Percentiles rank a stretch among this genome's conserved stretches.
Evolutionary conservation across 1,139 yeast genomes (phyloP).

Genomic region (Lodderomyces orthopsilosis): DNA sequence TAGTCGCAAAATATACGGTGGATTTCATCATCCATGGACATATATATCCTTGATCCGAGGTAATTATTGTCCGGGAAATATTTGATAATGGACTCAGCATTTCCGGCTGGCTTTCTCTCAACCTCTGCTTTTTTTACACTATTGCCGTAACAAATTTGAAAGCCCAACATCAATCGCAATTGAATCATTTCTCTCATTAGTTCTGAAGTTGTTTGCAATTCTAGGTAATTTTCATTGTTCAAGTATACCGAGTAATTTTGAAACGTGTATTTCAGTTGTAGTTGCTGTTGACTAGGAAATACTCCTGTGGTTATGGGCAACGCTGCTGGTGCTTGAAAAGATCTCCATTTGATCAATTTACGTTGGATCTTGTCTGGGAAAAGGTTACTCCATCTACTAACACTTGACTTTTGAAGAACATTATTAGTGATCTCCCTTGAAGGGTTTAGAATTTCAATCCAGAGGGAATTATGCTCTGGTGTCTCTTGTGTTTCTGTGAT

Average conservation of each 20-base stretch:
- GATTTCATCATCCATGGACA: constrained; percentile 78
- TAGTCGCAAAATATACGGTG: constrained; percentile 76
- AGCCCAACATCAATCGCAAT: constrained; percentile 77
- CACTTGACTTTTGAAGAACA: constrained; percentile 35
- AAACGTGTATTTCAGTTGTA: constrained; percentile 59
- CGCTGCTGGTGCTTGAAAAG: constrained; percentile 90
- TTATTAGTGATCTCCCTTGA: constrained; percentile 55
- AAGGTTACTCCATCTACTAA: constrained; percentile 80
- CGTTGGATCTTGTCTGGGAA: constrained; percentile 70
- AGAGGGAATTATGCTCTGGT: constrained; percentile 34
- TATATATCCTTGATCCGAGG: constrained; percentile 61
- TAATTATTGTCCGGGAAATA: constrained; percentile 42
- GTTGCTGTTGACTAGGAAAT: constrained; percentile 69
- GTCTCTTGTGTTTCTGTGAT: constrained; percentile 10
- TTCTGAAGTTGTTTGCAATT: constrained; percentile 54
- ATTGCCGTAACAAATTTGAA: constrained; percentile 80
- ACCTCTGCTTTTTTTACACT: constrained; percentile 64
- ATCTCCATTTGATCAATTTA: constrained; percentile 82
- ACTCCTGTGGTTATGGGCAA: constrained; percentile 76
- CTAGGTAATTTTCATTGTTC: constrained; percentile 51
- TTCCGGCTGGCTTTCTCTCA: constrained; percentile 59
- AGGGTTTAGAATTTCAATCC: constrained; percentile 72
- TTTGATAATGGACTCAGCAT: constrained; percentile 41
- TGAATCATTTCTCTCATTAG: constrained; percentile 87
- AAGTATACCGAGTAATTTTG: constrained; percentile 64